phyloP scores from a whole-genome alignment of 371 early-diverging fungal genomes.

The Actinomortierella wolfii region DNA sequence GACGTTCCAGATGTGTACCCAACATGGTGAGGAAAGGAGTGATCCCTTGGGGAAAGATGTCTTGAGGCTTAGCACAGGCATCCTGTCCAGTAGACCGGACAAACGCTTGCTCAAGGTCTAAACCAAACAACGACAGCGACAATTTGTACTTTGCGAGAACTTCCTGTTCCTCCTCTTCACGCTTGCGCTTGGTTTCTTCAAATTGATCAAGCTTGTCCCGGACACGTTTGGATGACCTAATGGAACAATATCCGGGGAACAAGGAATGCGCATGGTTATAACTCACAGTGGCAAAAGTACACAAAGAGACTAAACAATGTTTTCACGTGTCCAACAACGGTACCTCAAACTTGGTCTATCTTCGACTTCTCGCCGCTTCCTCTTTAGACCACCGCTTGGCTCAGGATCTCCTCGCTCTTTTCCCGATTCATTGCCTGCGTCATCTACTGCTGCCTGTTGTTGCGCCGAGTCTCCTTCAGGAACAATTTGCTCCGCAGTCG shows the following conservation, averaged over 20 bases:
- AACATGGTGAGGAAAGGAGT: conserved; percentile 18
- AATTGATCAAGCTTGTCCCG: conserved; percentile 61
- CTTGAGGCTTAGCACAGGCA: neutral
- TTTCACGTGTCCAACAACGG: neutral
- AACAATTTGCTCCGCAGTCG: neutral
- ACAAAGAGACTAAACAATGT: neutral
- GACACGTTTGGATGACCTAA: conserved; percentile 65
- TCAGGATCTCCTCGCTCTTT: conserved; percentile 26
- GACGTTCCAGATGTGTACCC: conserved; percentile 38
- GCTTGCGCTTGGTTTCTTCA: conserved; percentile 55
- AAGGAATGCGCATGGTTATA: no score
- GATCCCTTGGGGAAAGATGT: conserved; percentile 29
- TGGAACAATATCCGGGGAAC: no score
- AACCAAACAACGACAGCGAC: conserved; percentile 46
- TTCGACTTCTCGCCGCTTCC: conserved; percentile 49
- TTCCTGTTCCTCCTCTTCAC: conserved; percentile 58
- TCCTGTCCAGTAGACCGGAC: conserved; percentile 2
- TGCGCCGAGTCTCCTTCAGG: conserved; percentile 2
- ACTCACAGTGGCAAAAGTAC: no score
- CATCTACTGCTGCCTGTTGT: conserved; percentile 3
- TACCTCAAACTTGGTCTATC: conserved; percentile 59
- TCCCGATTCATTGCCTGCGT: conserved; percentile 6
- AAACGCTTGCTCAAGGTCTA: conserved; percentile 36
- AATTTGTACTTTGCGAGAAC: conserved; percentile 47
- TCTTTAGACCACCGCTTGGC: conserved; percentile 30